Conservation (phyloP, 495 filamentous ascomycete genomes). For the Collariella sp. region DNA sequence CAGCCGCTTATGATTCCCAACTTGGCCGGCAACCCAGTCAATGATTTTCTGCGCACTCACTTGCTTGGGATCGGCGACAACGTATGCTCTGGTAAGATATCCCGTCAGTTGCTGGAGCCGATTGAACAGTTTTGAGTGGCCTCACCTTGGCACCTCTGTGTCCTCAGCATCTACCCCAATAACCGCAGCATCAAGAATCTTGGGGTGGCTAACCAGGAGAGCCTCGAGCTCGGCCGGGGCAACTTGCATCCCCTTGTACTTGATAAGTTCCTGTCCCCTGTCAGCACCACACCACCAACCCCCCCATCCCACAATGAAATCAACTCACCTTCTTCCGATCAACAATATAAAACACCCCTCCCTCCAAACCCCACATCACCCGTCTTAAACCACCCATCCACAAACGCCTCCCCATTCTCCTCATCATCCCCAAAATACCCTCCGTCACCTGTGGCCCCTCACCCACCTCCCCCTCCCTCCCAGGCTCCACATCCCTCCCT, state of each 20-base stretch:
- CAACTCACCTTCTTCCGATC: slow-evolving; percentile 57
- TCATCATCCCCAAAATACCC: slow-evolving; percentile 56
- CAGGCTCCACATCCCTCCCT: slow-evolving; percentile 37
- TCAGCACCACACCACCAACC: background rate
- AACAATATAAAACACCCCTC: slow-evolving; percentile 47
- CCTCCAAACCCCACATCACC: slow-evolving; percentile 57
- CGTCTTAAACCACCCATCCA: slow-evolving; percentile 58
- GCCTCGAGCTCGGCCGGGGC: slow-evolving; percentile 74
- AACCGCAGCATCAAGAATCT: slow-evolving; percentile 69
- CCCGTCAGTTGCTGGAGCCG: background rate
- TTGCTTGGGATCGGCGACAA: slow-evolving; percentile 42
- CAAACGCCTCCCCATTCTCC: slow-evolving; percentile 53
- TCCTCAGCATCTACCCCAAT: slow-evolving; percentile 61
- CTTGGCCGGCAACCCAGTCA: slow-evolving; percentile 36
- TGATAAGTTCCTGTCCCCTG: slow-evolving; percentile 28
- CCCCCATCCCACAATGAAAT: background rate
- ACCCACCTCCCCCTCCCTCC: slow-evolving; percentile 28
- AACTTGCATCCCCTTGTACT: slow-evolving; percentile 60
- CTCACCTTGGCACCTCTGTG: slow-evolving; percentile 56
- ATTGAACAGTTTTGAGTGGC: background rate
- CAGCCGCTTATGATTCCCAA: slow-evolving; percentile 63
- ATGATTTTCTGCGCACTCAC: slow-evolving; percentile 22
- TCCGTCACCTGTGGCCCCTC: slow-evolving; percentile 52
- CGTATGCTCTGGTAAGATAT: slow-evolving; percentile 48
- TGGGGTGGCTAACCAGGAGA: slow-evolving; percentile 55